These are phyloP conservation scores for Rhodomyrtus tomentosa DNA, from an alignment of 345 rosid genomes.

Conservation along the genomic window DNA sequence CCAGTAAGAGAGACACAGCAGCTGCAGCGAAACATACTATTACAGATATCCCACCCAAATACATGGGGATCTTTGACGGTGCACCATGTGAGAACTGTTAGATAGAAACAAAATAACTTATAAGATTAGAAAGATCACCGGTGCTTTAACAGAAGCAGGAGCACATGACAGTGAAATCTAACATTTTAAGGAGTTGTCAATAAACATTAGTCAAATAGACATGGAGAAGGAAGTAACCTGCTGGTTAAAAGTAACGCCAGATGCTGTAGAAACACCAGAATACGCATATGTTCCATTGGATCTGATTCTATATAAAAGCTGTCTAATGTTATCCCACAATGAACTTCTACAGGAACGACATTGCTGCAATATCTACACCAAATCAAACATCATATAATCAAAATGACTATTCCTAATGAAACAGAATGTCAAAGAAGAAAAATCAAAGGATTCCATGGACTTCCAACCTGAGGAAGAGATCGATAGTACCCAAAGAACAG, in stretches of 20 bases:
- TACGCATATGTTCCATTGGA: slow-evolving; percentile 45
- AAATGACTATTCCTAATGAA: not conserved
- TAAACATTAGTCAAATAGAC: not conserved
- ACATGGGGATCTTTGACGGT: slow-evolving; percentile 47
- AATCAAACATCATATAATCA: not conserved
- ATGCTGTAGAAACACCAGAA: slow-evolving; percentile 41
- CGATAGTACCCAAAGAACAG: slow-evolving; percentile 38
- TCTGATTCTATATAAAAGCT: slow-evolving; percentile 47
- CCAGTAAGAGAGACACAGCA: slow-evolving; percentile 43
- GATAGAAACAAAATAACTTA: slow-evolving; percentile 5
- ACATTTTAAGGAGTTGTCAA: not conserved
- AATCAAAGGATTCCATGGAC: not conserved
- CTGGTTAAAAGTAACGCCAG: slow-evolving; percentile 31
- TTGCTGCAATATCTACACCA: slow-evolving; percentile 41
- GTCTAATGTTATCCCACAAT: slow-evolving; percentile 50
- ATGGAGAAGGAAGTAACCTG: slow-evolving; percentile 21
- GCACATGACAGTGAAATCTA: not conserved
- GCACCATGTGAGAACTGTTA: slow-evolving; percentile 36
- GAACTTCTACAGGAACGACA: slow-evolving; percentile 45
- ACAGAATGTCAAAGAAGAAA: not conserved
- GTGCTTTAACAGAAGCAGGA: not conserved
- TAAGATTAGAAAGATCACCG: not conserved
- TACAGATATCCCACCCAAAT: slow-evolving; percentile 58
- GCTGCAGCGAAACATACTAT: slow-evolving; percentile 36
- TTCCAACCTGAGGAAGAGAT: slow-evolving; percentile 39